phyloP scores from a whole-genome alignment of 805 yeast genomes.

The Candida alai region DNA sequence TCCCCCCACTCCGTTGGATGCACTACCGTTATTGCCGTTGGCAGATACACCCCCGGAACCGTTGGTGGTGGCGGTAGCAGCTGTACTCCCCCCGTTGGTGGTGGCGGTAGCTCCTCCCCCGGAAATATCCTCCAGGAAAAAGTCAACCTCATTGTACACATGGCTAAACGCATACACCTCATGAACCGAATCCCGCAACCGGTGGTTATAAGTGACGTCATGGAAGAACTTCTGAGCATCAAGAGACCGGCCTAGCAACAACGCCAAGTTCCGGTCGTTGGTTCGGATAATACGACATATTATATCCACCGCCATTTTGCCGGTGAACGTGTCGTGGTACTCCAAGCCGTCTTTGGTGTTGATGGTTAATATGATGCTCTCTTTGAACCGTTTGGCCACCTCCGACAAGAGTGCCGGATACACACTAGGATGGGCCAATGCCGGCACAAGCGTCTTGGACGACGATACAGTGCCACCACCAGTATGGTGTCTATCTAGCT shows the following conservation, averaged over 20 bases:
- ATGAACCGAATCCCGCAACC: conserved; percentile 79
- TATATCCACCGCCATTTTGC: conserved; percentile 90
- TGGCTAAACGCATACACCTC: conserved; percentile 86
- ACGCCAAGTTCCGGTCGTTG: conserved; percentile 85
- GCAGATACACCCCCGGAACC: background rate
- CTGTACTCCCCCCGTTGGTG: too few relatives aligned
- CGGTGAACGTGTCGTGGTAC: conserved; percentile 90
- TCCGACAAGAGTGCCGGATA: conserved; percentile 87
- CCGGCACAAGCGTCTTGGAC: conserved; percentile 1
- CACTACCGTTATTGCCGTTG: conserved; percentile 19
- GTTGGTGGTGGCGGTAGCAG: too few relatives aligned
- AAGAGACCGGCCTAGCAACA: conserved; percentile 82
- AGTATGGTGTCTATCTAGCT: conserved; percentile 6
- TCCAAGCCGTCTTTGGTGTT: conserved; percentile 87
- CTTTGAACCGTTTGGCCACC: conserved; percentile 77
- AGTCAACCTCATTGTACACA: conserved; percentile 43
- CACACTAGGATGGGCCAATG: conserved; percentile 48
- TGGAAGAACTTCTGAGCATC: conserved; percentile 94
- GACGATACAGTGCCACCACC: background rate
- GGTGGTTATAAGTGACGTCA: conserved; percentile 92
- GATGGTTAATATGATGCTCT: conserved; percentile 65
- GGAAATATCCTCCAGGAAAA: conserved; percentile 37
- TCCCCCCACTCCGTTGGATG: too few relatives aligned
- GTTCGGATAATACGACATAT: conserved; percentile 82
- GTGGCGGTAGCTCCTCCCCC: too few relatives aligned